Evolutionary conservation across 768 basidiomycete genomes (phyloP).

Genomic region (Pulveroboletus ravenelii): DNA sequence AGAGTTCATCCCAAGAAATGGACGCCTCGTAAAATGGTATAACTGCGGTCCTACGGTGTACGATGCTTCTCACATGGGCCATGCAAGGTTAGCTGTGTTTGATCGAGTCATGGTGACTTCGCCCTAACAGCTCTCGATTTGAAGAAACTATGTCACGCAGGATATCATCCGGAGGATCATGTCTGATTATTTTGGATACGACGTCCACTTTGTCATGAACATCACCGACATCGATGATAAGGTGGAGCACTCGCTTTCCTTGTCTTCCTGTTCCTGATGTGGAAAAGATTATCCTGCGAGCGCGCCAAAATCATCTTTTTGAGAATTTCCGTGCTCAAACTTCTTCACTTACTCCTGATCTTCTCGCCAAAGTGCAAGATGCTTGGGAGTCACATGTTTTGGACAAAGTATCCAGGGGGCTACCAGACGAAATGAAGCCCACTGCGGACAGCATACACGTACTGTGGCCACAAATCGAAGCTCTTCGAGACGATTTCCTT

Average conservation of each 20-base stretch:
- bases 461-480: conserved; percentile 52
- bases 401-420: conserved; percentile 58
- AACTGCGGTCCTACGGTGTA: conserved; percentile 99
- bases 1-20: conserved; percentile 67
- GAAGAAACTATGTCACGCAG: conserved; percentile 69
- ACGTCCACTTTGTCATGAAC: conserved; percentile 99
- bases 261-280: conserved; percentile 2
- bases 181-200: conserved; percentile 94
- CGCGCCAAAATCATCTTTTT: conserved; percentile 73
- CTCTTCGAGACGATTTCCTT: conserved; percentile 45
- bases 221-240: conserved; percentile 99
- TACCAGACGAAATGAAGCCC: conserved; percentile 49
- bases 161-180: conserved; percentile 58
- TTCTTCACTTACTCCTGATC: conserved; percentile 46
- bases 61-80: conserved; percentile 97
- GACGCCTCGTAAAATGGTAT: conserved; percentile 91
- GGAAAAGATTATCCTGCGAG: conserved; percentile 86
- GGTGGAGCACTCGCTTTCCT: conserved; percentile 40
- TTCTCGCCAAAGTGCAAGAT: conserved; percentile 52
- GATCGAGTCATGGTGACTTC: background rate
- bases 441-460: conserved; percentile 45
- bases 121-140: conserved; percentile 1
- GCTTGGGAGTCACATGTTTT: conserved; percentile 67
- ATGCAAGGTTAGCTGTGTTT: conserved; percentile 65
- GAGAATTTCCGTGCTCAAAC: conserved; percentile 57